Evolutionary conservation across 495 filamentous ascomycete genomes (phyloP).

Genomic region (Hypoxylon lenormandii): DNA sequence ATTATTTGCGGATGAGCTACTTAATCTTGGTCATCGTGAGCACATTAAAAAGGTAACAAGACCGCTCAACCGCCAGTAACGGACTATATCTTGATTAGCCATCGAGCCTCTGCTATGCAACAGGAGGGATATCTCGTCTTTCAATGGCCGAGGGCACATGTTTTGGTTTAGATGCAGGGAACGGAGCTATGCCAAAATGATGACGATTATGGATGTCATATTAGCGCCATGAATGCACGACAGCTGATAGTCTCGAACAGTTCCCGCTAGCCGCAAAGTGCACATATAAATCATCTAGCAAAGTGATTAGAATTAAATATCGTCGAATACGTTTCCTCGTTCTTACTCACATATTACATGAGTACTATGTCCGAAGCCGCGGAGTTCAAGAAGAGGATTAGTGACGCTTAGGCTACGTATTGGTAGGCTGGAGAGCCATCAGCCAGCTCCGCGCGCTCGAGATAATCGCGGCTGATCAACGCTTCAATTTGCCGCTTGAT

Average conservation of each 20-base stretch:
- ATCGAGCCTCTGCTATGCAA: constrained; percentile 28
- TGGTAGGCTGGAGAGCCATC: constrained; percentile 49
- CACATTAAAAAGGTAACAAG: not conserved
- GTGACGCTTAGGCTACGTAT: constrained; percentile 43
- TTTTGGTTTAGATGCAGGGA: too few species aligned
- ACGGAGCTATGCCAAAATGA: too few species aligned
- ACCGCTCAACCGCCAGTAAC: not conserved
- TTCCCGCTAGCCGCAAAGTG: too few species aligned
- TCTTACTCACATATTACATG: not conserved
- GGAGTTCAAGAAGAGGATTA: not conserved
- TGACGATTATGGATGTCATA: too few species aligned
- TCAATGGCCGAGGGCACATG: too few species aligned
- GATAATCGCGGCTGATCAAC: constrained; percentile 89
- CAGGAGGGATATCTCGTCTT: not conserved
- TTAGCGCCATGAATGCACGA: too few species aligned
- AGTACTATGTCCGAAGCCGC: not conserved
- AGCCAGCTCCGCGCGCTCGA: constrained; percentile 78
- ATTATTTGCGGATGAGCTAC: constrained; percentile 5
- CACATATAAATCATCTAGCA: not conserved
- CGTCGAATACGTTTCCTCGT: not conserved
- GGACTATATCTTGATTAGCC: not conserved
- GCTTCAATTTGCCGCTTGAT: constrained; percentile 95
- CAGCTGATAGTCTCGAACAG: not conserved
- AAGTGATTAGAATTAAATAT: constrained; percentile 3
- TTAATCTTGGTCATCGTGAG: not conserved